Base-by-base conservation (phyloP, 2,329 filamentous ascomycete species). In the Amesomyces nigricolor region DNA sequence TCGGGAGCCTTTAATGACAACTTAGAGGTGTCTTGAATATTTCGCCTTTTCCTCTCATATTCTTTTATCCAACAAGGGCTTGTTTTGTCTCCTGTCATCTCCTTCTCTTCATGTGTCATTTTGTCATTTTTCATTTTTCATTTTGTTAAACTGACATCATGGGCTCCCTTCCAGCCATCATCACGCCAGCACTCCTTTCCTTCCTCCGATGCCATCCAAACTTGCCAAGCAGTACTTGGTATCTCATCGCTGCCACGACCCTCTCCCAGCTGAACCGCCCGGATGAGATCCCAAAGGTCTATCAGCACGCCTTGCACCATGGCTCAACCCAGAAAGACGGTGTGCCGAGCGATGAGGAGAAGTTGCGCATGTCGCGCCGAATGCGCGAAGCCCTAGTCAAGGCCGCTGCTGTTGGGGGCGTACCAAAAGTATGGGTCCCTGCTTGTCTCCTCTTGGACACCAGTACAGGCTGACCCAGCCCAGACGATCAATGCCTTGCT, bases 351-450 rank as follows among this genome's bases (percentile, higher is more conserved):
- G 52, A 63, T 9, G 69, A 72, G 13, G 73, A 75, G 54, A 69
- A 74, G 53, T 65, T 77, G 51, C 58, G 58, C n/a, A 73, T 79
- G 47, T 70, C 72, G 2, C 67, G 75, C 43, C 71, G 75, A 43
- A 72, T 78, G 57, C 67, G 78, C 19, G 77, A 81, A 63, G 75
- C 75, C 1, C 64, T 80, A 29, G 65, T 80, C 32, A 80, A 80
- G 61, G 70, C 71, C 7, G 71, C 73, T 11, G 71, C 75, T 2
- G 71, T 80, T 42, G 72, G 72, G 14, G 77, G 78, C 1, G 62
- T 80, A 47, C 77, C 78, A 7, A 79, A 76, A 72, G 77, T 78
- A 67, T 45, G 6, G 32, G 32, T 58, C 40, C 29, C 10, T 4
- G 8, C 40, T 43, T 11, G 35, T 30, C 17, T 19, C 32, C 50